Evolutionary conservation across 257 asterid species (phyloP).

Genomic region (Cynanchum wilfordii): DNA sequence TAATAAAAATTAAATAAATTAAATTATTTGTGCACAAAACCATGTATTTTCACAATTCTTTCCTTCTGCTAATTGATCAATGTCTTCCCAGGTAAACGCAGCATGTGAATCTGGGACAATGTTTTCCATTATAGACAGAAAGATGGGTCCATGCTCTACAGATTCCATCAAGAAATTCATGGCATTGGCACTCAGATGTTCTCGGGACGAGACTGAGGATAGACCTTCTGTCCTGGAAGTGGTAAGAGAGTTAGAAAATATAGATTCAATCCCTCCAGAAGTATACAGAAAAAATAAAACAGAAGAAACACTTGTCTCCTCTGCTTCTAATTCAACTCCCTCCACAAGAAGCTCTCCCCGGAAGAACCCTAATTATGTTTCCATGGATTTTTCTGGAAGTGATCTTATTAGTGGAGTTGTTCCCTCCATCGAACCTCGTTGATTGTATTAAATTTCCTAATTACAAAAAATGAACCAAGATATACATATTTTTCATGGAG

Average conservation of each 20-base stretch:
- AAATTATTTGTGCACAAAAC: neutral
- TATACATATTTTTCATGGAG: no score
- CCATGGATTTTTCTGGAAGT: conserved; percentile 40
- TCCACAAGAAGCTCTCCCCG: conserved; percentile 23
- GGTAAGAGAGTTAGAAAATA: conserved; percentile 68
- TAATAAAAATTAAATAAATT: no score
- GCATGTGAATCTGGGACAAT: conserved; percentile 60
- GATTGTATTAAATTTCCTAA: no score
- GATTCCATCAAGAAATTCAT: conserved; percentile 56
- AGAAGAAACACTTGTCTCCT: conserved; percentile 18
- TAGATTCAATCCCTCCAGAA: conserved; percentile 38
- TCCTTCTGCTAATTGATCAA: neutral
- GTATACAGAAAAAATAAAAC: conserved; percentile 27
- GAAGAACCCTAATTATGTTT: conserved; percentile 26
- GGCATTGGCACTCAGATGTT: conserved; percentile 64
- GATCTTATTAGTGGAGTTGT: conserved; percentile 61
- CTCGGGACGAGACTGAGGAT: conserved; percentile 52
- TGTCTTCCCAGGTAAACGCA: conserved; percentile 40
- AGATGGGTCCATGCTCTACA: conserved; percentile 61
- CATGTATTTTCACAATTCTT: neutral
- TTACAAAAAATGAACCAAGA: no score
- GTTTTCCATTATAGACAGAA: conserved; percentile 60
- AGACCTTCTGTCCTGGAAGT: conserved; percentile 73
- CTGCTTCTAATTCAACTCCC: conserved; percentile 18
- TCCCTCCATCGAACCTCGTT: conserved; percentile 54